phyloP scores from a whole-genome alignment of 169 alveolate genomes.

The Plasmodium gallinaceum region DNA sequence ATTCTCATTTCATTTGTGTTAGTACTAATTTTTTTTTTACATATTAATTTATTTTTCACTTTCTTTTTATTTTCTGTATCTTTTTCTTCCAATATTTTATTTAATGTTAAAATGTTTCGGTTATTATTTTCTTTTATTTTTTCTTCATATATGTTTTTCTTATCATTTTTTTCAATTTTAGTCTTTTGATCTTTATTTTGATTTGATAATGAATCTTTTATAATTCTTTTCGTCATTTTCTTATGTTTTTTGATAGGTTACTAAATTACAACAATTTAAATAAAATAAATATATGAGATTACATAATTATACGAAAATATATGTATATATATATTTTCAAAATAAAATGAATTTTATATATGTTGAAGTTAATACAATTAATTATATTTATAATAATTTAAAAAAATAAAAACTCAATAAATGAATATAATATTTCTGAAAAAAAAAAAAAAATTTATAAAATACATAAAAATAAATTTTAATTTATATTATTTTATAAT shows the following conservation, averaged over 20 bases:
- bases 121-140: constrained; percentile 1
- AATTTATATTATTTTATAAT: too few relatives aligned
- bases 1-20: constrained; percentile 79
- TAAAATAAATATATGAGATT: background rate
- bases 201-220: background rate
- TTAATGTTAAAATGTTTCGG: constrained; percentile 43
- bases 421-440: too few relatives aligned
- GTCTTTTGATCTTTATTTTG: background rate
- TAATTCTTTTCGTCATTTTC: constrained; percentile 43
- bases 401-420: too few relatives aligned
- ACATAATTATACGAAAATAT: background rate
- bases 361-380: background rate
- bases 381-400: background rate
- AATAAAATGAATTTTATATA: too few relatives aligned
- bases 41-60: constrained; percentile 48
- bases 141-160: background rate
- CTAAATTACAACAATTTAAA: background rate
- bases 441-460: too few relatives aligned
- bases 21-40: constrained; percentile 20
- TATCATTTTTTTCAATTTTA: background rate
- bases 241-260: background rate
- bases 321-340: background rate
- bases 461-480: too few relatives aligned
- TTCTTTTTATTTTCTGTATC: constrained; percentile 29
- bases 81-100: constrained; percentile 39